phyloP scores from a whole-genome alignment of 331 rosid genomes.

The Arachis monticola region DNA sequence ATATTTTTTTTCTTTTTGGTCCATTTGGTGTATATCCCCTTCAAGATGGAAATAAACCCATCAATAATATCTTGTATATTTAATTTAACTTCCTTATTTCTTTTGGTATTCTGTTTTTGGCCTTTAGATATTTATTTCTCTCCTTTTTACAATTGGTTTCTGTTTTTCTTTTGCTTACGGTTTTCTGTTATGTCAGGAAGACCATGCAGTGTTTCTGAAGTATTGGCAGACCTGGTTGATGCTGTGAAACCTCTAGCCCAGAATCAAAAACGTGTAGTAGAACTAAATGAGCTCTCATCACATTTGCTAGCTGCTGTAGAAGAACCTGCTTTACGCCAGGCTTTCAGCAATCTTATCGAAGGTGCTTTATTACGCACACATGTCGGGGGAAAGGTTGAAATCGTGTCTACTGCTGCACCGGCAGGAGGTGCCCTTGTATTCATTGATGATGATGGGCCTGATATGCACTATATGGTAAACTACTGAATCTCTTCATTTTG shows the following conservation, averaged over 20 bases:
- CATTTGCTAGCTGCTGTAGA: slow-evolving; percentile 76
- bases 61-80: not conserved
- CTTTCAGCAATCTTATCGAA: slow-evolving; percentile 89
- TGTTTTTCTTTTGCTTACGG: slow-evolving; percentile 49
- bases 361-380: slow-evolving; percentile 86
- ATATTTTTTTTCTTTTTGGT: not conserved
- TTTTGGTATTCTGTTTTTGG: slow-evolving; percentile 27
- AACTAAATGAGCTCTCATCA: slow-evolving; percentile 61
- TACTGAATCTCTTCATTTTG: not conserved
- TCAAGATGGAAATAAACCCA: not conserved
- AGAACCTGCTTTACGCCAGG: slow-evolving; percentile 93
- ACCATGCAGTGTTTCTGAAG: slow-evolving; percentile 87
- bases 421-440: slow-evolving; percentile 90
- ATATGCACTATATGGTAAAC: slow-evolving; percentile 95
- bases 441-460: slow-evolving; percentile 96
- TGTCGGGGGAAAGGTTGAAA: slow-evolving; percentile 87
- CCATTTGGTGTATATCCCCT: not conserved
- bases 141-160: slow-evolving; percentile 22
- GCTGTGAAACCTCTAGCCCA: slow-evolving; percentile 81
- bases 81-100: not conserved
- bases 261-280: slow-evolving; percentile 64
- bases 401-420: slow-evolving; percentile 79
- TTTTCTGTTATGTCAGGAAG: slow-evolving; percentile 84
- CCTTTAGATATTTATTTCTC: slow-evolving; percentile 13
- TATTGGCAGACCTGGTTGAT: slow-evolving; percentile 78